These are phyloP conservation scores for Vitis hybrid DNA, from an alignment of 177 flowering plant species.

Conservation along the genomic window DNA sequence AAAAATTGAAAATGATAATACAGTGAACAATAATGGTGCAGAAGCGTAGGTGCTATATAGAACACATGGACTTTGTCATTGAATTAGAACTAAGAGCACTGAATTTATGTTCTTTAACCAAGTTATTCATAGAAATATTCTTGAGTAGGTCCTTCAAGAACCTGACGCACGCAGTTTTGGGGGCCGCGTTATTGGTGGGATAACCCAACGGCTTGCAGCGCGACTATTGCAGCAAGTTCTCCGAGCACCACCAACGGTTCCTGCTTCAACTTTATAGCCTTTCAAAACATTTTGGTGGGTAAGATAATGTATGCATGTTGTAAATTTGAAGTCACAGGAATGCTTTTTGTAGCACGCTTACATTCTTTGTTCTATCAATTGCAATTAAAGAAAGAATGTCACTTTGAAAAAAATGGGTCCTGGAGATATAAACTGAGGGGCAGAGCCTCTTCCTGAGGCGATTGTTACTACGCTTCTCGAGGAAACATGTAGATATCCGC, in stretches of 20 bases:
- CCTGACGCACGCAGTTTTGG: conserved; percentile 77
- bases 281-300: conserved; percentile 7
- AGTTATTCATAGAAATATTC: conserved; percentile 5
- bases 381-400: not conserved
- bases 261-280: conserved; percentile 29
- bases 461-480: too few species aligned
- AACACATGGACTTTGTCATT: not conserved
- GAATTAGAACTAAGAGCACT: not conserved
- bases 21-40: too few species aligned
- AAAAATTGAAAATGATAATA: too few species aligned
- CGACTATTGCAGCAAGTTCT: conserved; percentile 89
- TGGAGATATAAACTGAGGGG: too few species aligned
- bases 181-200: conserved; percentile 75
- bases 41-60: not conserved
- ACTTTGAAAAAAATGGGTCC: not conserved
- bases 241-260: conserved; percentile 42
- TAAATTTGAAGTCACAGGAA: not conserved
- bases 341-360: not conserved
- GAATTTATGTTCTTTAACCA: not conserved
- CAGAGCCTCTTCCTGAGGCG: too few species aligned
- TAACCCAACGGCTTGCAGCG: conserved; percentile 87
- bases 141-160: conserved; percentile 81
- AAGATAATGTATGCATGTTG: not conserved
- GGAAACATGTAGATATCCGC: too few species aligned
- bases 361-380: not conserved